phyloP scores from a whole-genome alignment of 2,329 filamentous ascomycete species.

The Amauroascus niger region DNA sequence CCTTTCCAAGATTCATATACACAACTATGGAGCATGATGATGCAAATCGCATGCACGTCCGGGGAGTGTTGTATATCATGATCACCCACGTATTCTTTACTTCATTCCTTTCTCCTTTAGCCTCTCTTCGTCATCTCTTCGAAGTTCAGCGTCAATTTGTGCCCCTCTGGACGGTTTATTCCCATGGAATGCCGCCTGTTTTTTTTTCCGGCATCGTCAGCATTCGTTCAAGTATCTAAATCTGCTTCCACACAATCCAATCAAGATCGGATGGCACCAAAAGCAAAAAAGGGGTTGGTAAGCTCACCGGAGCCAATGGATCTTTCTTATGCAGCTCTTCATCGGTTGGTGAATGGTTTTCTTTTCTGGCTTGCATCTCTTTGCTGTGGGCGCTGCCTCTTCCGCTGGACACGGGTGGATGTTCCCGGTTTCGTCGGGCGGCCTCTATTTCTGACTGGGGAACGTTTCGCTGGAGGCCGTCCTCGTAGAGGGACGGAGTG shows the following conservation, averaged over 20 bases:
- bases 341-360: constrained; percentile 49
- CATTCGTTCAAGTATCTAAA: not conserved
- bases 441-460: constrained; percentile 45
- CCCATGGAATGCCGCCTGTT: constrained; percentile 38
- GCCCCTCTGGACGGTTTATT: constrained; percentile 41
- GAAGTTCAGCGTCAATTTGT: constrained; percentile 38
- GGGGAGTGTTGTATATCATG: not conserved
- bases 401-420: constrained; percentile 40
- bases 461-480: constrained; percentile 62
- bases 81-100: not conserved
- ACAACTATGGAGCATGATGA: too few species aligned
- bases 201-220: not conserved
- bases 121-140: constrained; percentile 37
- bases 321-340: constrained; percentile 16
- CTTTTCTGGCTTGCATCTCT: constrained; percentile 19
- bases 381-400: constrained; percentile 14
- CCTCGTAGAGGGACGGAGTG: constrained; percentile 57
- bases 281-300: not conserved
- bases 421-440: constrained; percentile 59
- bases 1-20: too few species aligned
- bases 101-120: constrained; percentile 35
- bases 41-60: too few species aligned
- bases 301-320: constrained; percentile 59
- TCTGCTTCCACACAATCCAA: not conserved
- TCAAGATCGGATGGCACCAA: not conserved